Percentiles rank a stretch among this genome's conserved stretches.
These are phyloP conservation scores for Nannochloris sp. DNA, from an alignment of 139 green algal species.

Conservation along the genomic window DNA sequence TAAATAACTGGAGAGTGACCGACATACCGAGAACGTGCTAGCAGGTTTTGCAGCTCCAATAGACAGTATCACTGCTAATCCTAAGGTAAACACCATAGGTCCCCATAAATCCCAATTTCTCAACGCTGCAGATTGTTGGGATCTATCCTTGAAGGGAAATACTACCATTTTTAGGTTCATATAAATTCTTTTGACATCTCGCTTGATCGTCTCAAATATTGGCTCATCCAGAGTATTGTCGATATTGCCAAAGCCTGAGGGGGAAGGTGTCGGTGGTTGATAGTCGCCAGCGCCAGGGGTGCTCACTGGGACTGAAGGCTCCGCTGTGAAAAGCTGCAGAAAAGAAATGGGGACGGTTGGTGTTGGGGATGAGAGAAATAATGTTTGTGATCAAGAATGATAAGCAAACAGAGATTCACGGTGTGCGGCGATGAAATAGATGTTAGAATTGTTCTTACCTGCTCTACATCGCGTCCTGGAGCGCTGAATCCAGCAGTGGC, in stretches of 20 bases:
- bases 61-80: conserved; percentile 66
- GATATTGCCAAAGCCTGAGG: conserved; percentile 12
- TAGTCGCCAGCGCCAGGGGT: not conserved
- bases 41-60: conserved; percentile 48
- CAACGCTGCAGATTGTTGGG: conserved; percentile 61
- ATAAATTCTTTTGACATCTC: conserved; percentile 83
- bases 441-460: not conserved
- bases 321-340: conserved; percentile 17
- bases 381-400: not conserved
- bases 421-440: not conserved
- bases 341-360: not conserved
- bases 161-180: conserved; percentile 76
- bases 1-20: not conserved
- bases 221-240: conserved; percentile 88
- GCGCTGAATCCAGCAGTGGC: conserved; percentile 5
- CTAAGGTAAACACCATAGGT: conserved; percentile 86
- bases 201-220: conserved; percentile 75
- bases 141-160: conserved; percentile 69
- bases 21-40: conserved; percentile 68
- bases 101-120: conserved; percentile 98
- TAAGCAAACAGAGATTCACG: not conserved
- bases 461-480: conserved; percentile 1
- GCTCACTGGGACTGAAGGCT: conserved; percentile 13
- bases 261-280: not conserved
- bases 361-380: not conserved